phyloP scores from a whole-genome alignment of 2,329 filamentous ascomycete genomes.

The Passalora sequoiae region DNA sequence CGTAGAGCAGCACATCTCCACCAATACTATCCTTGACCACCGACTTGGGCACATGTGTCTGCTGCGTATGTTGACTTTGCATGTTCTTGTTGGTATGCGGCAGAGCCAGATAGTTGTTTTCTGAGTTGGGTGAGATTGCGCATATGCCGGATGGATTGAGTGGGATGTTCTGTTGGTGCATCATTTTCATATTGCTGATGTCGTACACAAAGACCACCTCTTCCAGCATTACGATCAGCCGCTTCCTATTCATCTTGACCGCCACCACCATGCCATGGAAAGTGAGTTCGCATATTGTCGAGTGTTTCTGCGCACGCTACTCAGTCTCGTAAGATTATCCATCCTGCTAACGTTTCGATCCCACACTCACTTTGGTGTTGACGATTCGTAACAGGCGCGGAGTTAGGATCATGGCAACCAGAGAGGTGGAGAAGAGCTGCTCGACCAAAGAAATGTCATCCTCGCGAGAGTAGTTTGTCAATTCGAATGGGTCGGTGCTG shows the following conservation, averaged over 20 bases:
- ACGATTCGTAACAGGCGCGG: constrained; percentile 90
- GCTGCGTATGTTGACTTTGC: constrained; percentile 43
- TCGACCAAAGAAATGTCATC: constrained; percentile 88
- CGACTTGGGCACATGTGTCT: constrained; percentile 77
- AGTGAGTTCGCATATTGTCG: constrained; percentile 96
- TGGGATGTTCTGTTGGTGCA: constrained; percentile 88
- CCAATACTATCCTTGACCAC: constrained; percentile 66
- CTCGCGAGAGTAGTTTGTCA: constrained; percentile 90
- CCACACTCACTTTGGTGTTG: constrained; percentile 75
- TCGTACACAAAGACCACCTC: constrained; percentile 98
- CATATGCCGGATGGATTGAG: constrained; percentile 85
- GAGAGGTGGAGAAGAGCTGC: constrained; percentile 97
- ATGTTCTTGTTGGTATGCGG: constrained; percentile 65
- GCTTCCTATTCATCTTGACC: constrained; percentile 88
- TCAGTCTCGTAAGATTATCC: constrained; percentile 18
- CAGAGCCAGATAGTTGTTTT: constrained; percentile 93
- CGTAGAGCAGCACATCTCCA: constrained; percentile 89
- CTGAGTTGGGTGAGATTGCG: constrained; percentile 86
- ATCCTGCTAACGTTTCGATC: constrained; percentile 6
- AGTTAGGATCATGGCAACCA: constrained; percentile 88
- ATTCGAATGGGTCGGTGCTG: constrained; percentile 91
- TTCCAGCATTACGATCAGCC: constrained; percentile 87
- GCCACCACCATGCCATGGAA: constrained; percentile 95
- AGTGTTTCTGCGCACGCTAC: constrained; percentile 51
- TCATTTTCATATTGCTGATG: constrained; percentile 94